Base-by-base conservation (phyloP, 129 eudicot genomes). In the Flaveria ramosissima region DNA sequence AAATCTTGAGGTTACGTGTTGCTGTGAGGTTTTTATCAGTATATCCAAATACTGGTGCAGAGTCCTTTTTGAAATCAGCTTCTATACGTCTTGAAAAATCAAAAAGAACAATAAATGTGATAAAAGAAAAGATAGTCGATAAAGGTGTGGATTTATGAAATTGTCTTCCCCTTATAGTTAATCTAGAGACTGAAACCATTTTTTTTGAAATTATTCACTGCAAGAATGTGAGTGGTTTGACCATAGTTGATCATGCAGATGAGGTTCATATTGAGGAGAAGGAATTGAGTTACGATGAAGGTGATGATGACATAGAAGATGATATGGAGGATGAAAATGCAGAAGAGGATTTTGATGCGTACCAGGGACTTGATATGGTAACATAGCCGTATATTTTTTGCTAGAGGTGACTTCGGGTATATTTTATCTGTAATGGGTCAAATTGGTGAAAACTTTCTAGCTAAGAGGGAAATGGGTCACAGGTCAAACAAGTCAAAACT, bases 311-410 rank as follows among this genome's bases (percentile, higher is more conserved):
- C 39, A 88, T 80, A 14, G 93, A 92, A 68, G 89, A 90, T 78
- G 93, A 92, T 53, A 77, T 84, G 48, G 98, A 90, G 72, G 96
- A 92, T 82, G 98, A 90, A 66, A 92, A 89, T 56, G 92, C 84
- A 63, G 92, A 89, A 63, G 96, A 90, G 43, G 96, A 93, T 51
- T 61, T 90, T 50, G 89, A 90, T 53, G 76, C 83, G 21, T 79
- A 86, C 7, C 86, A 79, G 67, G 85, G 77, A 56, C 64, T 79
- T 19, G 74, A 89, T 72, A 50, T 76, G 89, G 96, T 88, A 78
- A 19, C 71, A 15, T 53, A 17, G 9, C 19, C 27, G 7, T 26
- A 10, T 30, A 26, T 9, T 59, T n/a, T 21, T 0, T 59, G 3
- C 65, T 59, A 3, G 15, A 55, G 26, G 62, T 55, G 27, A 55